Percentiles rank a stretch among this genome's conserved stretches.
phyloP scores from a whole-genome alignment of 495 filamentous ascomycete genomes.

The Xylaria nigripes region DNA sequence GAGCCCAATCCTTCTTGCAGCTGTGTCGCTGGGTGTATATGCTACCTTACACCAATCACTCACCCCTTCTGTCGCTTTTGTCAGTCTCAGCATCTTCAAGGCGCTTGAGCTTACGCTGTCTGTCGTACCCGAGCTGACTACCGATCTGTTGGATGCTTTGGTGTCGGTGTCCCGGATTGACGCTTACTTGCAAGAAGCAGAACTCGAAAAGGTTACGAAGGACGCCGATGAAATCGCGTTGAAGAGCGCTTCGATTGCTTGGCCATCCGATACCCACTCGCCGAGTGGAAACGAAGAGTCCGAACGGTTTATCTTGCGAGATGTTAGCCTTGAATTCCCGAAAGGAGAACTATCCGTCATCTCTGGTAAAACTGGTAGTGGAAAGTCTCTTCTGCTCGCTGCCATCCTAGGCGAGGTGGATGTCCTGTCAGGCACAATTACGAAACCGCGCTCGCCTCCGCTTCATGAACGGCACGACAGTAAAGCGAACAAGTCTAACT shows the following conservation, averaged over 20 bases:
- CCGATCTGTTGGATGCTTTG: conserved; percentile 61
- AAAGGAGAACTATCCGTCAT: conserved; percentile 61
- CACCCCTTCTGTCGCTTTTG: conserved; percentile 71
- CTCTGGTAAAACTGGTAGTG: conserved; percentile 58
- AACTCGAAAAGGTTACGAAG: conserved; percentile 51
- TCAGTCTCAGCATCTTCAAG: conserved; percentile 65
- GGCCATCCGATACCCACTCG: conserved; percentile 54
- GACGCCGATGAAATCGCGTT: conserved; percentile 55
- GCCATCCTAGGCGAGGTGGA: conserved; percentile 60
- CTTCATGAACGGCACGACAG: conserved; percentile 43
- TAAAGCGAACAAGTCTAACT: conserved; percentile 55
- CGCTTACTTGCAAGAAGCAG: conserved; percentile 58
- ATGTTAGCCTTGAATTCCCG: conserved; percentile 60
- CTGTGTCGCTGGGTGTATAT: conserved; percentile 61
- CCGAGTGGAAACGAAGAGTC: conserved; percentile 34
- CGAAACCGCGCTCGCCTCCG: conserved; percentile 40
- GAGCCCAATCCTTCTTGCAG: conserved; percentile 65
- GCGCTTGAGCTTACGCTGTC: conserved; percentile 62
- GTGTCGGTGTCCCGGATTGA: conserved; percentile 69
- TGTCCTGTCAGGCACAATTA: conserved; percentile 43
- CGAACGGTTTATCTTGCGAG: conserved; percentile 51
- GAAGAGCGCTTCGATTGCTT: conserved; percentile 62
- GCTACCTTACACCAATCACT: conserved; percentile 53
- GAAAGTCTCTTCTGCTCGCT: conserved; percentile 58
- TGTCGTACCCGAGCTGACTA: conserved; percentile 64